These are phyloP conservation scores for Harringtonia aguacate DNA, from an alignment of 2,329 filamentous ascomycete species.

Conservation along the genomic window DNA sequence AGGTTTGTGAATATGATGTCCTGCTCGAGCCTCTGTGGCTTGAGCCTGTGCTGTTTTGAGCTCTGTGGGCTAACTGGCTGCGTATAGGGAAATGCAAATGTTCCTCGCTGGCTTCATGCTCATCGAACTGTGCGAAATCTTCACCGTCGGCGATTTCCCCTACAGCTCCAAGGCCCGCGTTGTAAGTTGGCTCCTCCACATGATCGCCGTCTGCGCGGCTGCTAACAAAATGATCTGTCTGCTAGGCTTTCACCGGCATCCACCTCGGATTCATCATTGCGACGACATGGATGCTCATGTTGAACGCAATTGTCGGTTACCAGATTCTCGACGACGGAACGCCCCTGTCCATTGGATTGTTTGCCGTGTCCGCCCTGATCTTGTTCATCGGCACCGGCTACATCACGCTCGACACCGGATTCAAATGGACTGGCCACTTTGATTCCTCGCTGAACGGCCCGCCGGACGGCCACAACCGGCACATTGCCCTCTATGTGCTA, in stretches of 20 bases:
- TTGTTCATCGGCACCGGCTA: constrained; percentile 89
- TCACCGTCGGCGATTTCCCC: constrained; percentile 85
- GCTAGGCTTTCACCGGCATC: constrained; percentile 73
- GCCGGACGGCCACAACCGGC: constrained; percentile 48
- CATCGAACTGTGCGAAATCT: constrained; percentile 90
- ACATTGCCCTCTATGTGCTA: constrained; percentile 83
- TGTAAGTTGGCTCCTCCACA: constrained; percentile 34
- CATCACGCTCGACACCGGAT: constrained; percentile 88
- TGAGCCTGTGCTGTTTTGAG: not conserved
- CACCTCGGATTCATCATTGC: constrained; percentile 86
- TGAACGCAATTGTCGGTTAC: constrained; percentile 88
- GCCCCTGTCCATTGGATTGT: constrained; percentile 65
- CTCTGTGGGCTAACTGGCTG: too few species aligned
- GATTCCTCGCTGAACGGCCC: constrained; percentile 44
- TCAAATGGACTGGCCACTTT: constrained; percentile 74
- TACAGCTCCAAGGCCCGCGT: constrained; percentile 59
- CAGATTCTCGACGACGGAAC: constrained; percentile 93
- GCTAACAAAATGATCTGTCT: not conserved
- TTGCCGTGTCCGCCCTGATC: constrained; percentile 56
- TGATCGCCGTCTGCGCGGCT: not conserved
- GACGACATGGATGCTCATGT: constrained; percentile 79
- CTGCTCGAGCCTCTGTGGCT: constrained; percentile 3
- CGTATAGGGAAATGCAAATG: constrained; percentile 80
- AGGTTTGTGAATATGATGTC: constrained; percentile 44
- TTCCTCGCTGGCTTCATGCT: constrained; percentile 82